Evolutionary conservation across 208 protist genomes (phyloP).

Genomic region (Phytomonas francai): DNA sequence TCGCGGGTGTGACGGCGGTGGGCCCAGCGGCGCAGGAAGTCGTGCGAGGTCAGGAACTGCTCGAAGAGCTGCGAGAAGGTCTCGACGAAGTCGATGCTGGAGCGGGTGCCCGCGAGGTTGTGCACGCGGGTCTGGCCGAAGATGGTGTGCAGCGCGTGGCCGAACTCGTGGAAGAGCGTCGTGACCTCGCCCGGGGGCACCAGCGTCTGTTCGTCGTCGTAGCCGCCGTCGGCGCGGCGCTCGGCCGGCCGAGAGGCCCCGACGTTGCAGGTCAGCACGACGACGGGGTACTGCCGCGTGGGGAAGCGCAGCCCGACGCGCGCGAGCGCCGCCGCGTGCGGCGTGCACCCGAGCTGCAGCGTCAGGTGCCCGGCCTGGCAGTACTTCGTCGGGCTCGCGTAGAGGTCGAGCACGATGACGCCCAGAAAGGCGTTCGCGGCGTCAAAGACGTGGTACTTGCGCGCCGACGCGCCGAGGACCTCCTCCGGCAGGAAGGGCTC

Average conservation of each 20-base stretch:
- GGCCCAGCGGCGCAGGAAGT: constrained; percentile 87
- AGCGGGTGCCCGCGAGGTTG: constrained; percentile 88
- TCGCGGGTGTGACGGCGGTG: constrained; percentile 80
- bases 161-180: constrained; percentile 93
- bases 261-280: constrained; percentile 89
- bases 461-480: constrained; percentile 66
- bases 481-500: constrained; percentile 71
- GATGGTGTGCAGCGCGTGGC: constrained; percentile 91
- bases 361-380: constrained; percentile 87
- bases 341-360: constrained; percentile 79
- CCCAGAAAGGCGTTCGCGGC: constrained; percentile 59
- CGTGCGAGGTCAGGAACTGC: constrained; percentile 86
- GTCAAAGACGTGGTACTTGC: constrained; percentile 87
- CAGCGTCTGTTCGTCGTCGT: constrained; percentile 78
- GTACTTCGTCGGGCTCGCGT: constrained; percentile 81
- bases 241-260: constrained; percentile 24
- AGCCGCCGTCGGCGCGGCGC: constrained; percentile 45
- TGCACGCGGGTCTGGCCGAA: constrained; percentile 90
- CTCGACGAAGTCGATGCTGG: constrained; percentile 92
- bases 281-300: constrained; percentile 81
- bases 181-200: constrained; percentile 85
- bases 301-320: constrained; percentile 77
- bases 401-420: constrained; percentile 90
- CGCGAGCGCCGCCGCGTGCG: constrained; percentile 67
- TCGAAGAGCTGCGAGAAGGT: constrained; percentile 92